Conservation (phyloP, 441 rosid genomes). For the Jatropha multifida region DNA sequence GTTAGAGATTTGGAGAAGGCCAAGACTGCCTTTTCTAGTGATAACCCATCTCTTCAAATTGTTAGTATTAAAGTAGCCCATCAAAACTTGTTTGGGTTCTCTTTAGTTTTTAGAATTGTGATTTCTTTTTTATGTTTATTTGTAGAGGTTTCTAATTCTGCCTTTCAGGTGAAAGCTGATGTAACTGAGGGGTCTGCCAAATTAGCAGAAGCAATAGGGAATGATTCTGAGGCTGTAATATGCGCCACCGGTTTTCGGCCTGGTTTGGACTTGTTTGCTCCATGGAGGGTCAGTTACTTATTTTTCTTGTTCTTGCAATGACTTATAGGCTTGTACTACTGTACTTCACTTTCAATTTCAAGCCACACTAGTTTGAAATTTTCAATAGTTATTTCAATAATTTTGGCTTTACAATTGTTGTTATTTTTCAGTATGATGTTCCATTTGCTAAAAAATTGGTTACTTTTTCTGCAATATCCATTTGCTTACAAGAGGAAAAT, state of each 20-base stretch:
- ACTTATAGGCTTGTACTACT: background rate
- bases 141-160: background rate
- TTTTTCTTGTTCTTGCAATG: background rate
- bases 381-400: background rate
- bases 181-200: constrained; percentile 75
- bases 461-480: background rate
- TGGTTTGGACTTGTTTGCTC: constrained; percentile 75
- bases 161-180: constrained; percentile 77
- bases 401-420: background rate
- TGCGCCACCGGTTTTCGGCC: constrained; percentile 87
- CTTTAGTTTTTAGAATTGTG: background rate
- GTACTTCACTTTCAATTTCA: background rate
- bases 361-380: background rate
- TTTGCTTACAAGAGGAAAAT: background rate
- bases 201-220: constrained; percentile 80
- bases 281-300: constrained; percentile 62
- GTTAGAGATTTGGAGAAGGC: constrained; percentile 79
- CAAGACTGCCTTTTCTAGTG: constrained; percentile 43
- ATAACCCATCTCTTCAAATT: constrained; percentile 66
- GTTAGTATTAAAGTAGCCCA: constrained; percentile 38
- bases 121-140: background rate
- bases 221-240: constrained; percentile 75
- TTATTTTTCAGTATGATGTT: background rate
- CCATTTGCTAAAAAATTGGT: background rate
- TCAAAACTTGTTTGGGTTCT: background rate